These are phyloP conservation scores for Trypanosomatidae sp. DNA, from an alignment of 208 protist species.

Conservation along the genomic window DNA sequence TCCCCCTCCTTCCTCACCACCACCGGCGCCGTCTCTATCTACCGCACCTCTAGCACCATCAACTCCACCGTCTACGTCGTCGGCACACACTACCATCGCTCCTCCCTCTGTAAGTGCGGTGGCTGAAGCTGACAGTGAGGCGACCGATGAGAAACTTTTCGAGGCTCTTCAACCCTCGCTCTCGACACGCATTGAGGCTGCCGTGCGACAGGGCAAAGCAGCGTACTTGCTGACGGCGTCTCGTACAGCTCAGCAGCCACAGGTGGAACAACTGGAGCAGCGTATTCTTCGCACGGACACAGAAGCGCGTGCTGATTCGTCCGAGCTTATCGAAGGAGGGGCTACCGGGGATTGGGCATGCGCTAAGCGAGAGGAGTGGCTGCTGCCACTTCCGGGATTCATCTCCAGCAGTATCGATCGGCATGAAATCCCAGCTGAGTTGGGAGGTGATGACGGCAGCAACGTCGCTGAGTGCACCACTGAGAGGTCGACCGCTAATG, in stretches of 20 bases:
- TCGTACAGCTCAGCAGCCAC: not conserved
- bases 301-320: not conserved
- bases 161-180: conserved; percentile 26
- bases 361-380: conserved; percentile 12
- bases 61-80: not conserved
- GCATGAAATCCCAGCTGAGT: conserved; percentile 53
- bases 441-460: conserved; percentile 18
- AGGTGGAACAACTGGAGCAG: not conserved
- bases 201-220: conserved; percentile 22
- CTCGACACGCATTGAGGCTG: conserved; percentile 28
- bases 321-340: not conserved
- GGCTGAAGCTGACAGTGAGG: not conserved
- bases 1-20: not conserved
- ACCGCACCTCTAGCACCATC: conserved; percentile 4
- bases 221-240: conserved; percentile 9
- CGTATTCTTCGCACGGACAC: not conserved
- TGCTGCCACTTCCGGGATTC: conserved; percentile 27
- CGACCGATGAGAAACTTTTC: not conserved
- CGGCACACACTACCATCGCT: conserved; percentile 19
- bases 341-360: conserved; percentile 17
- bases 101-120: conserved; percentile 2
- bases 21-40: conserved; percentile 8
- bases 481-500: not conserved
- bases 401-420: conserved; percentile 41
- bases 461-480: not conserved